Base-by-base conservation (phyloP, 2,329 filamentous ascomycete species). In the Sclerotinia glacialis region DNA sequence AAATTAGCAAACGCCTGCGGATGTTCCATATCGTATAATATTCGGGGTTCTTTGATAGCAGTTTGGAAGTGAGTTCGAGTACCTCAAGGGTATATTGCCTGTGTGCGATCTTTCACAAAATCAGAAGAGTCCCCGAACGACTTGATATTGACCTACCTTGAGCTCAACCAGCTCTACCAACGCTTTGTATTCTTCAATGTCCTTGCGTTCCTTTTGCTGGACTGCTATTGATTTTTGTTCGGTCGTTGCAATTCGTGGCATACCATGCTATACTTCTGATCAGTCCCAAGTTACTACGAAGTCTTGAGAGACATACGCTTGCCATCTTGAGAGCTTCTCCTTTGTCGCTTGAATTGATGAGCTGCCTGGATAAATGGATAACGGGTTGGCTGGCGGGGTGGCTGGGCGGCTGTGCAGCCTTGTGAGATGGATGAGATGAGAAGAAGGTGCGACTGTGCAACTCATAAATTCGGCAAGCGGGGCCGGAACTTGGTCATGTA, bases 11-110 rank as follows among this genome's bases (percentile, higher is more conserved):
- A 74, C 85, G 85, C 74, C 95, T 89, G 76, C 95, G 89, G 80
- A 89, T 85, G 83, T 96, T 96, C 92, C 92, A 96, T 83, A 92
- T 85, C 66, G 92, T 94, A 80, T 95, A 95, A 81, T 93, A 93
- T 78, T 96, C 92, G 34, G 92, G 92, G 77, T 96, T 96, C 73
- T 89, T 84, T 56, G 83, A 84, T 64, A 94, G 83, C 54, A 95
- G 84, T 71, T 86, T 87, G n/a, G 89, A 88, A 44, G 89, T 90
- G 65, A 90, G 83, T 69, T 85, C 80, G 73, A 93, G 85, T 50
- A 87, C 84, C 66, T 86, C 81, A 65, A 80, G 72, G 9, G 75
- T 77, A 61, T 77, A 76, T 69, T 76, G 71, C n/a, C 68, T 73
- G 60, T 75, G 72, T 65, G 72, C 71, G 47, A 74, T 69, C 75